Evolutionary conservation across 2,329 filamentous ascomycete species (phyloP), one percentile per base, ranked within the genome.

Genomic region (Lachnellula suecica): DNA sequence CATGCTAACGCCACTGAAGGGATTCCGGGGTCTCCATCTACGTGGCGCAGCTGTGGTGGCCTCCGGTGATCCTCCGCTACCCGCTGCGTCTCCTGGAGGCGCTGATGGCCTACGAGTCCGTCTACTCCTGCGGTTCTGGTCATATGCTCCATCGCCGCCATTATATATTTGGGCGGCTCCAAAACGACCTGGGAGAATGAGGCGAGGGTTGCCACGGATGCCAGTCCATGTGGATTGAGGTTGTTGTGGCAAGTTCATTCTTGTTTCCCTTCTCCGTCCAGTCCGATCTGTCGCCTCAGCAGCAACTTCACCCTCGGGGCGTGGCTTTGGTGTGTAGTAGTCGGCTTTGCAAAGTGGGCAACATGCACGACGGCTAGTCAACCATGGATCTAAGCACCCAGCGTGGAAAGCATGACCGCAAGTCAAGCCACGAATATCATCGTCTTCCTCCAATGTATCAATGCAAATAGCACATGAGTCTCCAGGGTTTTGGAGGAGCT

Each of bases 371-470:
- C 94, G 84, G 66, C 89, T 92, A 9, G 94, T 99, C 58, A 99
- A 75, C 94, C 94, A 99, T 10, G 94, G 94, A 63, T 99, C 94
- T 44, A 99, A 83, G 68, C 94, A 99, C 35, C 88, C 89, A 46
- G 91, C 92, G 69, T 99, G 94, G 81, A 97, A 99, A 49, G 93
- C 92, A 71, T 99, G 94, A n/a, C 94, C 94, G 66, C 94, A 99
- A 4, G 90, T 91, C 56, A 99, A 75, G 2, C 94, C 94, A 61
- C 94, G 89, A 45, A 99, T 86, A 67, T 99, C 93, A 63, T 97
- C 94, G 58, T 97, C 90, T 58, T 97, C 91, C 69, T 99, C 94
- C 17, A 99, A 81, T 0, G 83, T 87, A 67, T 99, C 94, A 59
- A 99, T 87, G 70, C 94, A 99, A 63, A 99, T 97, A 46, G 94